phyloP scores from a whole-genome alignment of 345 rosid genomes.

The Linum usitatissimum region DNA sequence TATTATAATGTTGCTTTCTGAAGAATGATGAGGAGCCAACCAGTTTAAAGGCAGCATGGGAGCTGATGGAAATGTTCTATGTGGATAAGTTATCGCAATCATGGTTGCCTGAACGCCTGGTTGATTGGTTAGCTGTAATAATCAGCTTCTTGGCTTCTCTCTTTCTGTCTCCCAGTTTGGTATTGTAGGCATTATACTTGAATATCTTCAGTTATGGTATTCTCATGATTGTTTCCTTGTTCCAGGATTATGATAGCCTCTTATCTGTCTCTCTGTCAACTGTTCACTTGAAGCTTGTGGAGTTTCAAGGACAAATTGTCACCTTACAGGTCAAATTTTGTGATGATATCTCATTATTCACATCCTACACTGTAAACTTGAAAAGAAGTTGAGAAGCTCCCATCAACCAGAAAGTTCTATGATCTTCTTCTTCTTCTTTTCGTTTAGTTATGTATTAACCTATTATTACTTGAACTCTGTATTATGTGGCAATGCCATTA shows the following conservation, averaged over 20 bases:
- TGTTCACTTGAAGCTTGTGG: conserved; percentile 59
- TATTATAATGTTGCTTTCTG: neutral
- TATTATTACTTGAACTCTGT: too few species aligned
- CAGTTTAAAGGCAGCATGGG: conserved; percentile 89
- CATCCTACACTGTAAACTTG: neutral
- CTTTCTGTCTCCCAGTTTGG: neutral
- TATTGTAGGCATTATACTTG: neutral
- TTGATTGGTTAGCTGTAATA: conserved; percentile 93
- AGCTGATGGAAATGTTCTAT: conserved; percentile 81
- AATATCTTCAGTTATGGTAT: neutral
- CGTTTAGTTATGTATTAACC: too few species aligned
- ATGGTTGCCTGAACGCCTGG: conserved; percentile 75
- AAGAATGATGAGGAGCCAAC: conserved; percentile 51
- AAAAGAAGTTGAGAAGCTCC: neutral
- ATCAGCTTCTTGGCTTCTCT: conserved; percentile 23
- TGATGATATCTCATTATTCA: neutral
- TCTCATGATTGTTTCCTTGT: conserved; percentile 10
- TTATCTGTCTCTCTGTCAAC: conserved; percentile 46
- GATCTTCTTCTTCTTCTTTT: too few species aligned
- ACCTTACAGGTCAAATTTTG: conserved; percentile 50
- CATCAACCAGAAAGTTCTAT: neutral
- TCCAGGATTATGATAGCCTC: conserved; percentile 76
- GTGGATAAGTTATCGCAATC: conserved; percentile 60
- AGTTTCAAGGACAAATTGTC: conserved; percentile 60
- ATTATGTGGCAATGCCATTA: too few species aligned